Evolutionary conservation across 2,329 filamentous ascomycete genomes (phyloP).

Genomic region (Fusarium nygamai): DNA sequence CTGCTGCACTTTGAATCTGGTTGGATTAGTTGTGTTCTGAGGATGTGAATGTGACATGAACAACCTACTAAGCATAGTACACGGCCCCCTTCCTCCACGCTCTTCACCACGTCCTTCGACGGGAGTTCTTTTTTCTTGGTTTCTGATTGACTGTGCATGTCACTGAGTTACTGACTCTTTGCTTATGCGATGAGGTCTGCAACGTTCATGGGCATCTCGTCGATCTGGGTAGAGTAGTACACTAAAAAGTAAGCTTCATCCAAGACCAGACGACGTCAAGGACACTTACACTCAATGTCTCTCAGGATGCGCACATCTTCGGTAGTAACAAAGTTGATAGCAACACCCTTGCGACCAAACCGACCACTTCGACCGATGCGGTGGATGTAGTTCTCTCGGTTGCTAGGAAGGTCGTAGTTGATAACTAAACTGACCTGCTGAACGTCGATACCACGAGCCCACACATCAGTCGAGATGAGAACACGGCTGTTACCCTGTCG

Average conservation of each 20-base stretch:
- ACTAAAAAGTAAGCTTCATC: constrained; percentile 62
- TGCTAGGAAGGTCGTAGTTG: constrained; percentile 98
- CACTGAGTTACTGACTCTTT: background rate
- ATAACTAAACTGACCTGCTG: constrained; percentile 98
- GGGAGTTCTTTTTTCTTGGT: background rate
- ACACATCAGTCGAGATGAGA: constrained; percentile 96
- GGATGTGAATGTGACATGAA: background rate
- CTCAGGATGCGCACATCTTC: constrained; percentile 97
- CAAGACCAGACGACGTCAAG: background rate
- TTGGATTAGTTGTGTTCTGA: background rate
- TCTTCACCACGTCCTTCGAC: constrained; percentile 30
- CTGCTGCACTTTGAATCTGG: constrained; percentile 4
- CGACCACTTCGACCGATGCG: constrained; percentile 94
- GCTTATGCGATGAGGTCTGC: constrained; percentile 66
- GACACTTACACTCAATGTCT: constrained; percentile 88
- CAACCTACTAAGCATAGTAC: constrained; percentile 38
- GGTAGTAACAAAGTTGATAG: constrained; percentile 99
- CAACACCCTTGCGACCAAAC: constrained; percentile 97
- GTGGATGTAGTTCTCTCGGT: constrained; percentile 99
- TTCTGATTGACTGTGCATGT: background rate
- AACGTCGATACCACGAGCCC: constrained; percentile 98
- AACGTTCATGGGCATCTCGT: constrained; percentile 99
- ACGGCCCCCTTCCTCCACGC: constrained; percentile 47
- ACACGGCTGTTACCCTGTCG: constrained; percentile 95
- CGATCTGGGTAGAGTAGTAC: constrained; percentile 96